Evolutionary conservation across 148 eudicot genomes (phyloP), one percentile per base, ranked within the genome.

Genomic region (Nepenthes mirabilis): DNA sequence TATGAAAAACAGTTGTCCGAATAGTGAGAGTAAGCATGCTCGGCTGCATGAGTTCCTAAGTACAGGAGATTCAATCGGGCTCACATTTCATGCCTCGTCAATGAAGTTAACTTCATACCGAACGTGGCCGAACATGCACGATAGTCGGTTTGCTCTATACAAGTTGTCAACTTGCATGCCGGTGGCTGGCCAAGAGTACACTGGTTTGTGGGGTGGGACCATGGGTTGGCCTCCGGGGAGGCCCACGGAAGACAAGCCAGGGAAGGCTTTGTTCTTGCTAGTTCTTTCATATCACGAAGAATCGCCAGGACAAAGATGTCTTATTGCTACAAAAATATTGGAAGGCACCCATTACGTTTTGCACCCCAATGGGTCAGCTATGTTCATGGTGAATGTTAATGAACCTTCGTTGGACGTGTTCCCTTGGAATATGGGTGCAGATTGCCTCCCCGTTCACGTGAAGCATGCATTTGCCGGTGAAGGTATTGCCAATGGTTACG

Each of bases 81-180:
- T 88, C 59, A 75, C 89, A 13, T 74, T 88, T 68, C 81, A 74
- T 70, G 96, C 89, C 43, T 71, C 87, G 6, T 73, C 77, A 23
- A 68, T 77, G 80, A 85, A 85, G 60, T 68, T 88, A 65, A 80
- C 89, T 61, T 85, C 79, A 40, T 88, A 82, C 36, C 77, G 83
- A 60, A 85, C 89, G 47, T 88, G 96, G 96, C 96, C 96, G 32
- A 85, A 79, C 74, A 88, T 88, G 96, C 91, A 88, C 43, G 87
- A 83, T 52, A 85, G 79, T 62, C 74, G 78, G 61, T 85, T 74
- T 75, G 96, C 91, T 70, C 74, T 88, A 56, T 88, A 85, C 76
- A 88, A 88, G 78, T 67, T 88, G 70, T 88, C 91, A 48, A 45
- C 69, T 53, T 58, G 57, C 59, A 71, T 58, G 35, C 87, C 91